Evolutionary conservation across 1,284 basidiomycete species (phyloP).

Genomic region (Puccinia novopanici): DNA sequence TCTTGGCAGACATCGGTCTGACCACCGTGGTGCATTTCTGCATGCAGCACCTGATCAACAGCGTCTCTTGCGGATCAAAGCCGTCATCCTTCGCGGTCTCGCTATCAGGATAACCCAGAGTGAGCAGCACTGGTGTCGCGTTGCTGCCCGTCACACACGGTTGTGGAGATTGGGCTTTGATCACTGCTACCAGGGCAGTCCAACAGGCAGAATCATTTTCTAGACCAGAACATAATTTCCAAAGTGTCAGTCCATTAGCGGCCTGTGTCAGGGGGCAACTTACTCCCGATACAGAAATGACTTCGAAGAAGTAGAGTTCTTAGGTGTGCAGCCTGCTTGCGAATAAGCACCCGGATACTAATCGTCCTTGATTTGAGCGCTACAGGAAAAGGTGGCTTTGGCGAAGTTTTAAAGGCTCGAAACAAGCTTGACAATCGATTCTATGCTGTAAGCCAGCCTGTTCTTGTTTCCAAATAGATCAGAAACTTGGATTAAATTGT

Average conservation of each 20-base stretch:
- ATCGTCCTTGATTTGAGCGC: neutral
- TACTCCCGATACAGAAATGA: conserved; percentile 57
- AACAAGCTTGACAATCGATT: conserved; percentile 68
- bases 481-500: neutral
- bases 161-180: no score
- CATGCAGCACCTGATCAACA: conserved; percentile 19
- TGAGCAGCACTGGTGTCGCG: no score
- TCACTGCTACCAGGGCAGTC: no score
- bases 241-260: conserved; percentile 19
- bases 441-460: conserved; percentile 52
- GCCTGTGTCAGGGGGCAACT: conserved; percentile 28
- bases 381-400: conserved; percentile 81
- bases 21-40: conserved; percentile 28
- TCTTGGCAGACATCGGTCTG: conserved; percentile 47
- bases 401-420: conserved; percentile 87
- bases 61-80: no score
- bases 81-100: no score
- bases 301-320: conserved; percentile 59
- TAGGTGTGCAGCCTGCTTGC: conserved; percentile 53
- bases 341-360: neutral
- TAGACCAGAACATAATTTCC: conserved; percentile 28
- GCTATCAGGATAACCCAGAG: no score
- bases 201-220: no score
- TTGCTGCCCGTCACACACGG: no score
- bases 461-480: neutral